Evolutionary conservation across 371 early-diverging fungal genomes (phyloP).

Genomic region (Thermomucor indicae-seudaticae): DNA sequence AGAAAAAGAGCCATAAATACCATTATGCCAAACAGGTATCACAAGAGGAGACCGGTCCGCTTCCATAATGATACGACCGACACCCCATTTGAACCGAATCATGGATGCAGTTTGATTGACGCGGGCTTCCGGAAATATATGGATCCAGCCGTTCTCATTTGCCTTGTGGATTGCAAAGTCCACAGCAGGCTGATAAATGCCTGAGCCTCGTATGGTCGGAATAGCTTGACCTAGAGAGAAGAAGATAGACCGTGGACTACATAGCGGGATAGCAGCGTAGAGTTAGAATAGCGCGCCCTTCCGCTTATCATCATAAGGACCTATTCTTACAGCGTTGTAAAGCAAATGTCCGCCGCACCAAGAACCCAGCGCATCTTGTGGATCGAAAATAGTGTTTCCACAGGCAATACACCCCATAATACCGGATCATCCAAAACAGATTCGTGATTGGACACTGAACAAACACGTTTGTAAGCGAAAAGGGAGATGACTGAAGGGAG

Average conservation of each 20-base stretch:
- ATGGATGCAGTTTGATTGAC: slow-evolving; percentile 65
- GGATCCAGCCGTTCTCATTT: slow-evolving; percentile 52
- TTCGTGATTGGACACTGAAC: slow-evolving; percentile 43
- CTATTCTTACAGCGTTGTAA: slow-evolving; percentile 55
- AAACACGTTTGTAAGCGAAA: neutral
- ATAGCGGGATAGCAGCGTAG: neutral
- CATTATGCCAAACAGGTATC: slow-evolving; percentile 68
- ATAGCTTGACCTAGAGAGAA: slow-evolving; percentile 79
- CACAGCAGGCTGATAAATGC: slow-evolving; percentile 82
- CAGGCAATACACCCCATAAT: slow-evolving; percentile 74
- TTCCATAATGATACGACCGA: slow-evolving; percentile 82
- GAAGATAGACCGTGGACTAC: slow-evolving; percentile 58
- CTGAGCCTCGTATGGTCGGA: slow-evolving; percentile 80
- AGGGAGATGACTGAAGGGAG: neutral
- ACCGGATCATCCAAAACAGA: slow-evolving; percentile 79
- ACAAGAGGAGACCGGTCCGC: slow-evolving; percentile 58
- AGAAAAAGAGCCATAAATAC: slow-evolving; percentile 21
- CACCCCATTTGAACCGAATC: slow-evolving; percentile 85
- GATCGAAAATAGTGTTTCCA: slow-evolving; percentile 39
- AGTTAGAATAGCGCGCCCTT: no score
- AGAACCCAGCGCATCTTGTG: slow-evolving; percentile 75
- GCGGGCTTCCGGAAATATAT: slow-evolving; percentile 82
- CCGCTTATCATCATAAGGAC: neutral
- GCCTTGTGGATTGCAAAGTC: slow-evolving; percentile 62
- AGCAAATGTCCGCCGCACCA: slow-evolving; percentile 85